These are phyloP conservation scores for Boletus rubescentipes DNA, from an alignment of 768 basidiomycete species.

Conservation along the genomic window DNA sequence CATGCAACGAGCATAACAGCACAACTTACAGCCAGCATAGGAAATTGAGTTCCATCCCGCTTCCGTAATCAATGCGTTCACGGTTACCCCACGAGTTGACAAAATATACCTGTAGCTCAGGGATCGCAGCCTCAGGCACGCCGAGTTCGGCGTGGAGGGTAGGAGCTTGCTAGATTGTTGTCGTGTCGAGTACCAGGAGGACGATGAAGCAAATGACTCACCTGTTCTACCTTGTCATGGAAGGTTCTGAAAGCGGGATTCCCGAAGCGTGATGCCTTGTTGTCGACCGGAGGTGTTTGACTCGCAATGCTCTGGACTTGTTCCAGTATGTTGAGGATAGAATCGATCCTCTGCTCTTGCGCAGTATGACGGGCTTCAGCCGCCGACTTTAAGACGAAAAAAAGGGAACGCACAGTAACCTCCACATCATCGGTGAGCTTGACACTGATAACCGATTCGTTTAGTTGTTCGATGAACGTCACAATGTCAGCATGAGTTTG, in stretches of 20 bases:
- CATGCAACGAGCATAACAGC: not conserved
- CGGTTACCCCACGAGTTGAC: conserved; percentile 89
- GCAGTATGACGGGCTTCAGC: conserved; percentile 2
- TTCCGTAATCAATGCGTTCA: conserved; percentile 96
- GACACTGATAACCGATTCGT: conserved; percentile 69
- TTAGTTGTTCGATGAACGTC: conserved; percentile 70
- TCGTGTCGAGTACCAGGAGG: not conserved
- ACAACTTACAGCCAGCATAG: conserved; percentile 87
- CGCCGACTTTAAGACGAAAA: not conserved
- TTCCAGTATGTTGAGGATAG: conserved; percentile 64
- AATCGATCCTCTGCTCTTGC: conserved; percentile 54
- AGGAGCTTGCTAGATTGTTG: conserved; percentile 44
- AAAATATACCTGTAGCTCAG: conserved; percentile 81
- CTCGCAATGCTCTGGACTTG: conserved; percentile 63
- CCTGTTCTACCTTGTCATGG: conserved; percentile 78
- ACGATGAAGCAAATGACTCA: conserved; percentile 28
- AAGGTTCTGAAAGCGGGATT: conserved; percentile 96
- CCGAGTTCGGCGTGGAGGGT: conserved; percentile 61
- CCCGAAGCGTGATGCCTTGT: conserved; percentile 89
- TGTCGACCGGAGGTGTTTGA: conserved; percentile 83
- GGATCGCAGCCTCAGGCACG: conserved; percentile 54
- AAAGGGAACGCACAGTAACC: conserved; percentile 52
- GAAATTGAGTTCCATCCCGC: conserved; percentile 98
- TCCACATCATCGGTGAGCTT: conserved; percentile 69
- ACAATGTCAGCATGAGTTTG: conserved; percentile 67